Conservation (phyloP, 306 rosid genomes). For the Arachis stenosperma region DNA sequence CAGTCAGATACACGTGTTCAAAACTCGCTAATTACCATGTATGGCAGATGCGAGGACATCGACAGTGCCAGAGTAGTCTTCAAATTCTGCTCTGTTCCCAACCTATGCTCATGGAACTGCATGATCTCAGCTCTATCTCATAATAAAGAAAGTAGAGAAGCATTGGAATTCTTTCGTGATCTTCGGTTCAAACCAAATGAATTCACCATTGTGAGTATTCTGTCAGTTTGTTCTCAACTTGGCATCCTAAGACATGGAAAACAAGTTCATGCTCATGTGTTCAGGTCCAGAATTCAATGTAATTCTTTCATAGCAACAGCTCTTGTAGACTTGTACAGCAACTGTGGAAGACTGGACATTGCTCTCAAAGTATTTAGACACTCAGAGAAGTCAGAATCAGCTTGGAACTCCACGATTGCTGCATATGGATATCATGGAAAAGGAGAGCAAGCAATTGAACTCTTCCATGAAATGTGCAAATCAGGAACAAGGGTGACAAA, state of each 20-base stretch:
- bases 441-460: constrained; percentile 51
- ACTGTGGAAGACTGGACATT: constrained; percentile 56
- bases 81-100: constrained; percentile 39
- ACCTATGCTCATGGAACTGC: constrained; percentile 69
- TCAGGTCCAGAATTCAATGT: constrained; percentile 40
- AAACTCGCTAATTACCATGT: constrained; percentile 63
- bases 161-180: constrained; percentile 47
- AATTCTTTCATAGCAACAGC: constrained; percentile 59
- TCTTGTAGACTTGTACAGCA: constrained; percentile 62
- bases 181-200: constrained; percentile 52
- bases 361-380: constrained; percentile 51
- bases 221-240: constrained; percentile 59
- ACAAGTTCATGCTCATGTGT: constrained; percentile 50
- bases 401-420: constrained; percentile 66
- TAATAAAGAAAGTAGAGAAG: constrained; percentile 51
- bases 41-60: constrained; percentile 60
- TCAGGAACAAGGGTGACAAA: constrained; percentile 50
- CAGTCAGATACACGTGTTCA: constrained; percentile 54
- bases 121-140: constrained; percentile 60
- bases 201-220: constrained; percentile 57
- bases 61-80: constrained; percentile 55
- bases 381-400: constrained; percentile 50
- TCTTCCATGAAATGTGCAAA: constrained; percentile 51
- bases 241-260: constrained; percentile 52
- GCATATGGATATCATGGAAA: constrained; percentile 60